Percentiles rank a stretch among this genome's conserved stretches.
These are phyloP conservation scores for Citeromyces hawaiiensis DNA, from an alignment of 1,139 yeast genomes.

Conservation along the genomic window DNA sequence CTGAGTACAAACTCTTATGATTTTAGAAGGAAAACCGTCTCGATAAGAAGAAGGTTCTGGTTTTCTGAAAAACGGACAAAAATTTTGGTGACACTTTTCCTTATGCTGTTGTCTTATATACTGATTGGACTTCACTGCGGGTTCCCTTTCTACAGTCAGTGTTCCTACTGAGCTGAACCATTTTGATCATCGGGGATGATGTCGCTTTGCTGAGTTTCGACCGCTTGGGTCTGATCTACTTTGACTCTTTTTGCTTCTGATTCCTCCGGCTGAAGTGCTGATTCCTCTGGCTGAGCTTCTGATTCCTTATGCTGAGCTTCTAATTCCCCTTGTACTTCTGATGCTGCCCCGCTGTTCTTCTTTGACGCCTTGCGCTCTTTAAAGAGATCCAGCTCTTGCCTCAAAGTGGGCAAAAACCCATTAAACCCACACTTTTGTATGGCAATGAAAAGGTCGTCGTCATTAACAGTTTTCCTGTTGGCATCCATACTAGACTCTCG, in stretches of 20 bases:
- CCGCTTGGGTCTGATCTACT: not conserved
- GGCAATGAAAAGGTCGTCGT: slow-evolving; percentile 52
- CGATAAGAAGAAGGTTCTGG: slow-evolving; percentile 58
- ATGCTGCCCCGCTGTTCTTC: slow-evolving; percentile 13
- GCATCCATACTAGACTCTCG: slow-evolving; percentile 35
- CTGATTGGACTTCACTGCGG: slow-evolving; percentile 38
- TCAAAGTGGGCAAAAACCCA: slow-evolving; percentile 39
- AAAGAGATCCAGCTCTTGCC: slow-evolving; percentile 32
- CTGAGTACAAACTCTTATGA: slow-evolving; percentile 57
- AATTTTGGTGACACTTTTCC: slow-evolving; percentile 16
- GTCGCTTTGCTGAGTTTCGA: not conserved
- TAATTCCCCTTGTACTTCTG: slow-evolving; percentile 9
- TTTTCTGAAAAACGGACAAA: slow-evolving; percentile 37
- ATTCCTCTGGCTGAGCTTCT: slow-evolving; percentile 4
- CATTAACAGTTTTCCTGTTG: slow-evolving; percentile 47
- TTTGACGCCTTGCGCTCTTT: slow-evolving; percentile 26
- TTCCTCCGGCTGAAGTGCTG: slow-evolving; percentile 8
- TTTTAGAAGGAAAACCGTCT: slow-evolving; percentile 60
- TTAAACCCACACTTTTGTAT: slow-evolving; percentile 41
- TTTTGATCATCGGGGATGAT: not conserved
- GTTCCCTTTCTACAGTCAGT: slow-evolving; percentile 22
- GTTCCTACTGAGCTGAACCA: slow-evolving; percentile 5
- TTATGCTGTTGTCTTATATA: slow-evolving; percentile 23
- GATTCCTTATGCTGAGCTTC: slow-evolving; percentile 5
- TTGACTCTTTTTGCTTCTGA: not conserved